A percentile compares a stretch with the other conserved stretches of the same genome.
Conservation (phyloP, 2,329 filamentous ascomycete genomes). For the Furcasterigmium sp. region DNA sequence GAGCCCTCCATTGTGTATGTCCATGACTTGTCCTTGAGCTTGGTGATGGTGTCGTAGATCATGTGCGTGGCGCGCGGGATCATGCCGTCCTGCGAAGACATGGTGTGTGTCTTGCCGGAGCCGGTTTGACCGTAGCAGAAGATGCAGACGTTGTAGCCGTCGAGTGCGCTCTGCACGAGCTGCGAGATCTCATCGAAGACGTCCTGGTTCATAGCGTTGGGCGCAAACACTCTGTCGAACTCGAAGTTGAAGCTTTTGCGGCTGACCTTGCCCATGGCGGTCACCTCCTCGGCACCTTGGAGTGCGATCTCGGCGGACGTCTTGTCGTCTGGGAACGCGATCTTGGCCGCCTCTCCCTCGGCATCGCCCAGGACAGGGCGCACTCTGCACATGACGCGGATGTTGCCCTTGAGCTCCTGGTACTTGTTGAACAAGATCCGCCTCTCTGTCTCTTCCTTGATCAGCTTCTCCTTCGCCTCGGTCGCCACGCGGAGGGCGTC, state of each 20-base stretch:
- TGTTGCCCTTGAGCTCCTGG: slow-evolving; percentile 96
- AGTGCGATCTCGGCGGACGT: slow-evolving; percentile 86
- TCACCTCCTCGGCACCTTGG: slow-evolving; percentile 77
- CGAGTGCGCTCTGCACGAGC: slow-evolving; percentile 89
- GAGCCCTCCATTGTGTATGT: slow-evolving; percentile 89
- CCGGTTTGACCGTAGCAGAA: slow-evolving; percentile 98
- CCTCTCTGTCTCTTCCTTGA: slow-evolving; percentile 85
- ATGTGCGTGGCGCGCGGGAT: slow-evolving; percentile 90
- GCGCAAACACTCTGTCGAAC: slow-evolving; percentile 90
- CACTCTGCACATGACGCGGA: slow-evolving; percentile 95
- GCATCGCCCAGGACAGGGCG: slow-evolving; percentile 61
- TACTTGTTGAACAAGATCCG: slow-evolving; percentile 96
- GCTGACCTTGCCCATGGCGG: slow-evolving; percentile 68
- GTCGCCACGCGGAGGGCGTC: slow-evolving; percentile 68
- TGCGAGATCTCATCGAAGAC: slow-evolving; percentile 97
- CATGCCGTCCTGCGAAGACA: slow-evolving; percentile 89
- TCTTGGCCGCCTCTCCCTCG: slow-evolving; percentile 64
- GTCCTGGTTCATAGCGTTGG: slow-evolving; percentile 70
- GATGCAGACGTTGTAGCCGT: slow-evolving; percentile 98
- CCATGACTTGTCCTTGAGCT: slow-evolving; percentile 88
- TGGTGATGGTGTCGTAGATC: slow-evolving; percentile 83
- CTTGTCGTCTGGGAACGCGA: slow-evolving; percentile 75
- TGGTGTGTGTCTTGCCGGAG: slow-evolving; percentile 93
- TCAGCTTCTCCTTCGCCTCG: slow-evolving; percentile 71
- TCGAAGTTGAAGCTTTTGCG: slow-evolving; percentile 80